Evolutionary conservation across 2,329 filamentous ascomycete genomes (phyloP).

Genomic region (Hawksworthiomyces lignivorus): DNA sequence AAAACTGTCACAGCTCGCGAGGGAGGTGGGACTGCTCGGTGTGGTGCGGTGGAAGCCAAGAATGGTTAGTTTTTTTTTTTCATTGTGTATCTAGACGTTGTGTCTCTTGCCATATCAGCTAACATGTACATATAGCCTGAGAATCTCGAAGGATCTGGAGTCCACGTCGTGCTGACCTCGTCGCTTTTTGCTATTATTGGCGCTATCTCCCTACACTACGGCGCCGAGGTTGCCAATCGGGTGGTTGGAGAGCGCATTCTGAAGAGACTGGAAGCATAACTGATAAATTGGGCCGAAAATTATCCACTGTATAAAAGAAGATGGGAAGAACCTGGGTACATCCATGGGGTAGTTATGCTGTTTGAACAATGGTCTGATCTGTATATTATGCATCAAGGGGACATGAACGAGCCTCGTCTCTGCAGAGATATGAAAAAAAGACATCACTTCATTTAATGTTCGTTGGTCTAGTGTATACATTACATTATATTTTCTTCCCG

Average conservation of each 20-base stretch:
- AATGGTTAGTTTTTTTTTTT: constrained; percentile 48
- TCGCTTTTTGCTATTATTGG: constrained; percentile 81
- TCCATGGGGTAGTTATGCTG: no score
- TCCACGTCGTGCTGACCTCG: constrained; percentile 66
- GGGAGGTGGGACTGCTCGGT: constrained; percentile 60
- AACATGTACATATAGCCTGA: constrained; percentile 37
- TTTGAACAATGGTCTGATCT: no score
- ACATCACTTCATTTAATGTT: no score
- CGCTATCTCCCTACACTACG: constrained; percentile 81
- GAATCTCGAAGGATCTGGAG: constrained; percentile 64
- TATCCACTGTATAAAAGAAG: not conserved
- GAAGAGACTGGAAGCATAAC: constrained; percentile 25
- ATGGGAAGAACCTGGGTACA: no score
- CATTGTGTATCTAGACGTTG: not conserved
- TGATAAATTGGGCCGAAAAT: not conserved
- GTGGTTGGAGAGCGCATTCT: constrained; percentile 72
- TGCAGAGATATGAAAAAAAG: no score
- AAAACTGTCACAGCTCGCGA: constrained; percentile 60
- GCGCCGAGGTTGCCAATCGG: constrained; percentile 67
- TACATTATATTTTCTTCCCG: no score
- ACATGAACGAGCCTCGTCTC: no score
- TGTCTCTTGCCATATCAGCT: not conserved
- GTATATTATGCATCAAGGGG: no score
- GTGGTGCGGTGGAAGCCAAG: constrained; percentile 80
- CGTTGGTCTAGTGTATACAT: no score